These are phyloP conservation scores for Avena insularis DNA, from an alignment of 176 grass and related monocot genomes.

Conservation along the genomic window DNA sequence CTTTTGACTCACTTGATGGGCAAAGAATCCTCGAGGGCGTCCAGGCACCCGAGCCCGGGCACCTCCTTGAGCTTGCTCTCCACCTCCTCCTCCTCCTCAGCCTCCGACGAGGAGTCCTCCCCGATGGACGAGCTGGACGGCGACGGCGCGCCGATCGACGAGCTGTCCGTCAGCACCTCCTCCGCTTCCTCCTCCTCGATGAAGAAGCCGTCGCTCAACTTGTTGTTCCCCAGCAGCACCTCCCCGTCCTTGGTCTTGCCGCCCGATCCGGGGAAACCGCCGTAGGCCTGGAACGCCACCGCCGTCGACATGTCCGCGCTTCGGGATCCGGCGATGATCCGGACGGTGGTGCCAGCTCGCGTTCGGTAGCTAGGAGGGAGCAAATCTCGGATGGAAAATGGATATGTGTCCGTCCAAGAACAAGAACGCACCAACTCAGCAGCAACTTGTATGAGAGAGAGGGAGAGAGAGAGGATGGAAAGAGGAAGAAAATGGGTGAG, in stretches of 20 bases:
- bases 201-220: slow-evolving; percentile 53
- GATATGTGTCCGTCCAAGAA: slow-evolving; percentile 52
- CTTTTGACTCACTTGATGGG: slow-evolving; percentile 67
- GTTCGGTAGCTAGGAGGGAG: background rate
- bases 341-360: slow-evolving; percentile 41
- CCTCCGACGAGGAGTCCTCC: slow-evolving; percentile 54
- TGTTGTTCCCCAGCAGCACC: slow-evolving; percentile 33
- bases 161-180: slow-evolving; percentile 50
- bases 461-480: background rate
- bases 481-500: background rate
- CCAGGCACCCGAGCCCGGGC: slow-evolving; percentile 48
- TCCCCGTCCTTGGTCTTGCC: background rate
- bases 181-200: slow-evolving; percentile 52
- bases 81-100: slow-evolving; percentile 44
- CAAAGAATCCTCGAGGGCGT: slow-evolving; percentile 62
- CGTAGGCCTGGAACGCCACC: slow-evolving; percentile 40
- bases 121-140: slow-evolving; percentile 62
- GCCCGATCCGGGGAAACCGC: slow-evolving; percentile 47
- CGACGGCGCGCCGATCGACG: slow-evolving; percentile 52
- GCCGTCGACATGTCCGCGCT: slow-evolving; percentile 49
- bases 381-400: slow-evolving; percentile 40
- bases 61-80: slow-evolving; percentile 56
- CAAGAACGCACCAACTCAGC: slow-evolving; percentile 41
- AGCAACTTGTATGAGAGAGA: slow-evolving; percentile 11
- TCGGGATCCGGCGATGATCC: slow-evolving; percentile 12